Evolutionary conservation across 2,329 filamentous ascomycete species (phyloP).

Genomic region (Apiospora arundinis): DNA sequence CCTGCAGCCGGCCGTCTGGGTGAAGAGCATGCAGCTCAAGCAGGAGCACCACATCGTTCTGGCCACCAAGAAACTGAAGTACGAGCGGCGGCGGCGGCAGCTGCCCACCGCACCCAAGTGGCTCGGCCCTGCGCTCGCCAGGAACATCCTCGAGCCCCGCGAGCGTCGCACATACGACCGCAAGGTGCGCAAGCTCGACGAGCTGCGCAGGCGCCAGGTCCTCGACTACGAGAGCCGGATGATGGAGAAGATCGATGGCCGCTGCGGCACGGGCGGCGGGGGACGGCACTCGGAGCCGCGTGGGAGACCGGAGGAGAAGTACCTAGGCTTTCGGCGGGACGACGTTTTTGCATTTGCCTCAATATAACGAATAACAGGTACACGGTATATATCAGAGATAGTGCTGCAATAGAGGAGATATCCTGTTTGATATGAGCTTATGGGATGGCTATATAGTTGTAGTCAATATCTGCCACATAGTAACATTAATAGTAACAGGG

Average conservation of each 20-base stretch:
- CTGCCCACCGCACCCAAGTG: background rate
- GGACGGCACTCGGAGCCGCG: background rate
- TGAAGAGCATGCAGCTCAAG: background rate
- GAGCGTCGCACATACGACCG: background rate
- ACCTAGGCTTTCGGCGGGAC: background rate
- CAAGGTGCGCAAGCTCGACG: background rate
- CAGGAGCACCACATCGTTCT: background rate
- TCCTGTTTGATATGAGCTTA: background rate
- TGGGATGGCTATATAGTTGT: background rate
- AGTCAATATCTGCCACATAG: background rate
- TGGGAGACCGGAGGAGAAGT: background rate
- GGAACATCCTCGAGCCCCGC: background rate
- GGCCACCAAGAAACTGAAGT: background rate
- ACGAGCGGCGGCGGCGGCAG: background rate
- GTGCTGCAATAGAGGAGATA: background rate
- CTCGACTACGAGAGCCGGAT: background rate
- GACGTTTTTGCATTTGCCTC: background rate
- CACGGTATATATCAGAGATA: background rate
- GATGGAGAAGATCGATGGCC: too few relatives aligned
- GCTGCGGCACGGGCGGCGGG: background rate
- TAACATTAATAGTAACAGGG: background rate
- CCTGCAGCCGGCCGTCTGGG: background rate
- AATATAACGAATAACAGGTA: background rate
- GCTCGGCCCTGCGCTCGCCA: background rate
- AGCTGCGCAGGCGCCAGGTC: background rate